These are phyloP conservation scores for Tulasnella sp. DNA, from an alignment of 768 basidiomycete genomes.

Conservation along the genomic window DNA sequence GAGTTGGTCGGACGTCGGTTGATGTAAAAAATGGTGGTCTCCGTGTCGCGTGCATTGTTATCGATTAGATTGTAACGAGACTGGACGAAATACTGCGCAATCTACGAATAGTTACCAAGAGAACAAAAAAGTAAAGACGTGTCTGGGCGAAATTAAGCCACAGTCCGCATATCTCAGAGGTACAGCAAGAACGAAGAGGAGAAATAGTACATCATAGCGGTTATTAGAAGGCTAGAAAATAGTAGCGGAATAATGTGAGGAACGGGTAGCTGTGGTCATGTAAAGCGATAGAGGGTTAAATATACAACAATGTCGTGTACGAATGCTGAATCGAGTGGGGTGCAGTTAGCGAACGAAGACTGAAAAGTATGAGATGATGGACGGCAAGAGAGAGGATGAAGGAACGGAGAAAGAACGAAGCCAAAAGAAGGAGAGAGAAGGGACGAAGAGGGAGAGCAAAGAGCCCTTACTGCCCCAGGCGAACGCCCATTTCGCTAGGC, in stretches of 20 bases:
- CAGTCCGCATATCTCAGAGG: neutral
- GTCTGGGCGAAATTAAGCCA: no score
- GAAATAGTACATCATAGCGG: neutral
- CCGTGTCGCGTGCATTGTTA: no score
- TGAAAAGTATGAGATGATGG: neutral
- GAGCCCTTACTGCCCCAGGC: neutral
- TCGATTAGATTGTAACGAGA: no score
- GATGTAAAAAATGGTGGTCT: no score
- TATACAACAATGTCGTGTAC: neutral
- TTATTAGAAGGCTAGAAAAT: no score
- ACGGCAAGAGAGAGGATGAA: neutral
- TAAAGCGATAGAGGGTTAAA: neutral
- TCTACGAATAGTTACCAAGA: neutral
- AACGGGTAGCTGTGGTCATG: neutral
- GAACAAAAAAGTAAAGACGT: no score
- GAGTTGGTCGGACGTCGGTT: no score
- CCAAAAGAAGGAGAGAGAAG: neutral
- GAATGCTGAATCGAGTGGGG: neutral
- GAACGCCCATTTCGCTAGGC: neutral
- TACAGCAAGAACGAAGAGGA: neutral
- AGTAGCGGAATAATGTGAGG: neutral
- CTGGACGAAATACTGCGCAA: neutral
- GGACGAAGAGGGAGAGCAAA: neutral
- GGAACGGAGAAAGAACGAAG: neutral
- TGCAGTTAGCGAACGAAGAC: neutral